Base-by-base conservation (phyloP, 441 rosid genomes). In the Flueggea neowawraea region DNA sequence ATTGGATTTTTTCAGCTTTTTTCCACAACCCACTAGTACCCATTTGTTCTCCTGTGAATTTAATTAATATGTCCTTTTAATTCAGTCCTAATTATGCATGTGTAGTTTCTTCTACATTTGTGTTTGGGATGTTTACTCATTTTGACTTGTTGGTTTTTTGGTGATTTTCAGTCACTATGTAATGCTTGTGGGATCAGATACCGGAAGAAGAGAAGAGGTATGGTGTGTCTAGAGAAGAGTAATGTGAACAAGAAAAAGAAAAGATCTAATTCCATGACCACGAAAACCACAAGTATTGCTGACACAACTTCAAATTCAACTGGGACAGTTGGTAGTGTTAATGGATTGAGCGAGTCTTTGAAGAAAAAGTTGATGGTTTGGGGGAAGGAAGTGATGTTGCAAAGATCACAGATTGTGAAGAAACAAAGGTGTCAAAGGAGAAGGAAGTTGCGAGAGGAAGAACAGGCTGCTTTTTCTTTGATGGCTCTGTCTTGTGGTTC, bases 111-210 rank as follows among this genome's bases (percentile, higher is more conserved):
- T 22, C 28, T 22, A 31, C 49, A 6, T 22, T 15, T 54, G 36
- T 32, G 5, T 17, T 15, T 51, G 13, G 65, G 31, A 52, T 65
- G 55, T 44, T 31, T 8, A n/a, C 12, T 16, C 41, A 3, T 6
- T 62, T 43, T 59, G 44, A 59, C 36, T 15, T 3, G 12, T 22
- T 8, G 57, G 28, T 31, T 39, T 16, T 14, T n/a, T 12, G 8
- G n/a, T n/a, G 9, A 22, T 50, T 73, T 63, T n/a, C 82, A 94
- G 98, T 81, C 95, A 12, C 76, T 90, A 28, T 90, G 98, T 76
- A 94, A 94, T 70, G 98, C 98, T 16, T 94, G 97, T 71, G 98
- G 98, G 69, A 90, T 94, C 67, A 88, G 89, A 53, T 75, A 78
- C 71, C 78, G 91, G 62, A 90, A 89, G 80, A 82, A 66, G 66